Percentiles rank a stretch among this genome's conserved stretches.
phyloP scores from a whole-genome alignment of 1,139 yeast genomes.

The Suhomyces yuchorum region DNA sequence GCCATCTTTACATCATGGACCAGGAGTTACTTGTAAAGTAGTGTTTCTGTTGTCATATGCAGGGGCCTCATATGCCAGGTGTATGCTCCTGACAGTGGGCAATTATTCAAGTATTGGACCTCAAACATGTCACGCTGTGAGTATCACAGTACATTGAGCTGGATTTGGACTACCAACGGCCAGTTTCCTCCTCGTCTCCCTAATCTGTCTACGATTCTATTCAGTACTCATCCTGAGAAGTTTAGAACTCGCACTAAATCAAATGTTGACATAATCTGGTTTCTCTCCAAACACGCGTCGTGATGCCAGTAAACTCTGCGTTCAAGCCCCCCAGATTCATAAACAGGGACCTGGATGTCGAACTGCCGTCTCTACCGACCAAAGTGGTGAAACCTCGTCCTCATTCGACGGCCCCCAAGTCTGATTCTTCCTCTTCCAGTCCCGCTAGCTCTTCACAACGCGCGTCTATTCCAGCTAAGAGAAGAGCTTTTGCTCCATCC shows the following conservation, averaged over 20 bases:
- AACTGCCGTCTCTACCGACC: background rate
- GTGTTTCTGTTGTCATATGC: too few species aligned
- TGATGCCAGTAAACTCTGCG: slow-evolving; percentile 1
- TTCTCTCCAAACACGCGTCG: background rate
- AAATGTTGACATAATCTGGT: background rate
- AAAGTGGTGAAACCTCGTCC: background rate
- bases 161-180: too few species aligned
- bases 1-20: too few species aligned
- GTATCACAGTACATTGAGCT: too few species aligned
- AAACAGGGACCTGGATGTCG: background rate
- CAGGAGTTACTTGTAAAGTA: too few species aligned
- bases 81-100: too few species aligned
- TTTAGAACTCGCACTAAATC: background rate
- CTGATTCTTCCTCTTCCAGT: background rate
- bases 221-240: too few species aligned
- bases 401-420: background rate
- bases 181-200: too few species aligned
- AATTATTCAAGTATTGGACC: too few species aligned
- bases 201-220: too few species aligned
- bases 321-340: slow-evolving; percentile 8
- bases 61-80: too few species aligned
- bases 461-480: slow-evolving; percentile 1
- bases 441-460: background rate
- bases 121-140: too few species aligned
- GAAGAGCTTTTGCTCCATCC: background rate